Evolutionary conservation across 257 asterid genomes (phyloP).

Genomic region (Solanum boliviense): DNA sequence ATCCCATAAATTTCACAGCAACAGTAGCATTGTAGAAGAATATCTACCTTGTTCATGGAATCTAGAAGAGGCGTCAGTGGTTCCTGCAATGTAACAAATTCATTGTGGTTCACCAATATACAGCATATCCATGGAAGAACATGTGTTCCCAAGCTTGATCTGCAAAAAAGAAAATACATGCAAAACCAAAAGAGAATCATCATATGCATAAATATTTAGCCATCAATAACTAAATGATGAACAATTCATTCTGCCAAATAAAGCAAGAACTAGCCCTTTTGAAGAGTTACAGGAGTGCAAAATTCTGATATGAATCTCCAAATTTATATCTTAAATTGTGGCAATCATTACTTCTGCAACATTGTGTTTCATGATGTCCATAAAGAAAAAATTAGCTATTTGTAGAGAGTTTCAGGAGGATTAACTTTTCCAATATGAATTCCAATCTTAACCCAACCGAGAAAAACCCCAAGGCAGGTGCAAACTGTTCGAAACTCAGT

Average conservation of each 20-base stretch:
- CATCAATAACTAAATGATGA: not conserved
- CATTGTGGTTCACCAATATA: slow-evolving; percentile 53
- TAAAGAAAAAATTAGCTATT: not conserved
- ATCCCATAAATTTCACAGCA: not conserved
- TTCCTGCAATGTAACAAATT: slow-evolving; percentile 49
- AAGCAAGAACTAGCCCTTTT: not conserved
- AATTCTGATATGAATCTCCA: not conserved
- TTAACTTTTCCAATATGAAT: not conserved
- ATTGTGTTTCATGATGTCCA: not conserved
- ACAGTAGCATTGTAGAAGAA: not conserved
- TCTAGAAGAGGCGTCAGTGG: slow-evolving; percentile 47
- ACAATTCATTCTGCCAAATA: not conserved
- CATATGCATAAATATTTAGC: not conserved
- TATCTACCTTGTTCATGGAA: slow-evolving; percentile 63
- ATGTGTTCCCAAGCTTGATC: slow-evolving; percentile 37
- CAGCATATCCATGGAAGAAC: slow-evolving; percentile 84
- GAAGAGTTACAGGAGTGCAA: not conserved
- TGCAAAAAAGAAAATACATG: slow-evolving; percentile 16
- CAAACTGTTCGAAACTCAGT: not conserved
- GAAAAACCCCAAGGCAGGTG: not conserved
- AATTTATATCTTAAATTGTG: not conserved
- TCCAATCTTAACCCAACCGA: not conserved
- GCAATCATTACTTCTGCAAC: not conserved
- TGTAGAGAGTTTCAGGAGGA: not conserved
- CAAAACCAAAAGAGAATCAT: not conserved